Conservation (phyloP, 2,329 filamentous ascomycete genomes). For the Alternaria tenuissima region DNA sequence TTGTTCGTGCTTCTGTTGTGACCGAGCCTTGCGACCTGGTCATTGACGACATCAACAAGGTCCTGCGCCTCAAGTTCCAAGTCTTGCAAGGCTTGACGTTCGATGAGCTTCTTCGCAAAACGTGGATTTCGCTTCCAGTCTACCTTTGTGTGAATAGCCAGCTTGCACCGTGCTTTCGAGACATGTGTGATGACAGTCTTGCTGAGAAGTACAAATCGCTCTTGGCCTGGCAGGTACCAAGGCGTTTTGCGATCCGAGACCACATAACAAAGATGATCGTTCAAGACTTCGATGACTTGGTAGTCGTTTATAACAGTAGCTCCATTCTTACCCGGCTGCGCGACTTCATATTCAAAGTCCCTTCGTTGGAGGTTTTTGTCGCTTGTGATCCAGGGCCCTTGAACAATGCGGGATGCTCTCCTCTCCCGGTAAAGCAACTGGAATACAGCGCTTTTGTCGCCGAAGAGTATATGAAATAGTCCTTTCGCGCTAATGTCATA, state of each 20-base stretch:
- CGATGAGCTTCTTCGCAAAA: slow-evolving; percentile 59
- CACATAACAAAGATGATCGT: slow-evolving; percentile 70
- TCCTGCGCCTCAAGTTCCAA: slow-evolving; percentile 76
- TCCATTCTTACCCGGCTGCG: slow-evolving; percentile 53
- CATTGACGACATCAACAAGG: slow-evolving; percentile 76
- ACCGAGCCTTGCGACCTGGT: slow-evolving; percentile 78
- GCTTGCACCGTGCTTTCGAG: slow-evolving; percentile 89
- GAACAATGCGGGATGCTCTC: slow-evolving; percentile 66
- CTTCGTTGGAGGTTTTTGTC: slow-evolving; percentile 77
- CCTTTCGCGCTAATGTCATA: slow-evolving; percentile 94
- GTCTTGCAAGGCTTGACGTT: slow-evolving; percentile 76
- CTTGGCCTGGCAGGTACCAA: slow-evolving; percentile 86
- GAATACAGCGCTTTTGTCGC: slow-evolving; percentile 94
- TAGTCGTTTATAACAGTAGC: slow-evolving; percentile 73
- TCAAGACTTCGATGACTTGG: slow-evolving; percentile 78
- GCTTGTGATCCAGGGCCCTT: slow-evolving; percentile 81
- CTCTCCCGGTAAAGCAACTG: slow-evolving; percentile 84
- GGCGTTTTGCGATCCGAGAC: slow-evolving; percentile 70
- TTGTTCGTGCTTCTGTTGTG: slow-evolving; percentile 77
- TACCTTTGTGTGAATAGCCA: slow-evolving; percentile 87
- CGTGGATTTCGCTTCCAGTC: slow-evolving; percentile 75
- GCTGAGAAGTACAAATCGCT: slow-evolving; percentile 80
- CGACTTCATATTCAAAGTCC: slow-evolving; percentile 81
- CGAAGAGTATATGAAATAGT: slow-evolving; percentile 94
- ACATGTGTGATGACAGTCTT: slow-evolving; percentile 95